Percentiles rank a stretch among this genome's conserved stretches.
Evolutionary conservation across 140 eudicot genomes (phyloP).

Genomic region (Erigeron philadelphicus): DNA sequence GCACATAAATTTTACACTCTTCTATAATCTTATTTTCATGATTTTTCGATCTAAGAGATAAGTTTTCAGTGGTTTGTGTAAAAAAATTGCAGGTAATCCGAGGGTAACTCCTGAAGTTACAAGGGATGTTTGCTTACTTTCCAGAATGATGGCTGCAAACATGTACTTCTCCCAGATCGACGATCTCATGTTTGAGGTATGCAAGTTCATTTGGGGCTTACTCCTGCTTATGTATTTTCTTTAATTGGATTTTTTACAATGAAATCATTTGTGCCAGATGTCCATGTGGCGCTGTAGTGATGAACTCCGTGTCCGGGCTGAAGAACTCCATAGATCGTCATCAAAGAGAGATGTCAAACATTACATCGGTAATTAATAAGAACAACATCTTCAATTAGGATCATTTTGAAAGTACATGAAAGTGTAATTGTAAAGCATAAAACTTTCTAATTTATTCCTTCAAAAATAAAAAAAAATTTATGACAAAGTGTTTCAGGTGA

Average conservation of each 20-base stretch:
- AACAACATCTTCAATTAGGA: not conserved
- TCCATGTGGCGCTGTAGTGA: conserved; percentile 99
- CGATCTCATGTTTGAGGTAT: conserved; percentile 98
- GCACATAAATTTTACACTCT: not conserved
- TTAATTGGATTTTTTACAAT: not conserved
- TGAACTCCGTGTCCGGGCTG: conserved; percentile 83
- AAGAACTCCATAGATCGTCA: conserved; percentile 62
- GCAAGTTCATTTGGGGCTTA: conserved; percentile 5
- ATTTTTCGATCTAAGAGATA: not conserved
- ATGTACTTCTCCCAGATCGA: conserved; percentile 90
- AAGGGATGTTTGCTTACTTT: conserved; percentile 91
- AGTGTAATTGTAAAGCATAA: not conserved
- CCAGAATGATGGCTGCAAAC: conserved; percentile 99
- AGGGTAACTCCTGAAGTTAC: conserved; percentile 98
- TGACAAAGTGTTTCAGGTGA: not conserved
- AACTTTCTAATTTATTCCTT: not conserved
- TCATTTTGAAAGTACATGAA: not conserved
- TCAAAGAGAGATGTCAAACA: conserved; percentile 89
- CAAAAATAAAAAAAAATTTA: not conserved
- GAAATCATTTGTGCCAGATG: conserved; percentile 41
- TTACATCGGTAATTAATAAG: conserved; percentile 60
- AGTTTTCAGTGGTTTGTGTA: not conserved
- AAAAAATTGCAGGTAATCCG: conserved; percentile 66
- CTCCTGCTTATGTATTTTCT: not conserved
- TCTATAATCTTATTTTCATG: not conserved